Base-by-base conservation (phyloP, 768 basidiomycete species). In the Boletus patriciae region DNA sequence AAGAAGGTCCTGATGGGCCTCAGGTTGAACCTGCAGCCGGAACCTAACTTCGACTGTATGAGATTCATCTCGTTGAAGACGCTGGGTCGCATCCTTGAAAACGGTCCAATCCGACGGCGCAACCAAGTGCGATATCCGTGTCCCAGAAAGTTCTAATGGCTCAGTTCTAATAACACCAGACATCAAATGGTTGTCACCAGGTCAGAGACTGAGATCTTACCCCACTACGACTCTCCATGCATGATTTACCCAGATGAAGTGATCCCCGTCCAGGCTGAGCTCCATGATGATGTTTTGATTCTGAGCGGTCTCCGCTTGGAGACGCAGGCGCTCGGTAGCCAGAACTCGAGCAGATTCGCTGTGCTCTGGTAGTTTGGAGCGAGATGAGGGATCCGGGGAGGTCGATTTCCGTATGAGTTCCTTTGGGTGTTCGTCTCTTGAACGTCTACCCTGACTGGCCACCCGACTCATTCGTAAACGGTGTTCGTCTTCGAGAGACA, bases 201-300 rank as follows among this genome's bases (percentile, higher is more conserved):
- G 36, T 33, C 25, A 25, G 19, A 41, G 19, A 48, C 12, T 37
- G 48, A 49, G 64, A 36, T 70, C 91, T 61, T 74, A 93, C 93
- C 90, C 92, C 52, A 96, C 85, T 23, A 98, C 92, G 52, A 89
- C 85, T 65, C 85, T 79, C 92, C 97, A 98, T 0, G 95, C 94
- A 66, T 95, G 92, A 73, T 97, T 98, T 45, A 96, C 82, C 90
- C 94, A 99, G 64, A 94, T 84, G 64, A 98, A 87, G 62, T 94
- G 88, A 69, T 98, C 94, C 10, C 94, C 94, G 68, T 98, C 94
- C 61, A 98, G 77, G 70, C 87, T 88, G 31, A 99, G 82, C 70
- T 99, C 97, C 77, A 98, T 81, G 29, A 99, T 92, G 52, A 98
- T 92, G 65, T 97, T 98, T 71, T 93, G 92, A 68, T 88, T 92